A percentile compares a stretch with the other conserved stretches of the same genome.
phyloP scores from a whole-genome alignment of 78 protist genomes.

The Protostelium mycophagum region DNA sequence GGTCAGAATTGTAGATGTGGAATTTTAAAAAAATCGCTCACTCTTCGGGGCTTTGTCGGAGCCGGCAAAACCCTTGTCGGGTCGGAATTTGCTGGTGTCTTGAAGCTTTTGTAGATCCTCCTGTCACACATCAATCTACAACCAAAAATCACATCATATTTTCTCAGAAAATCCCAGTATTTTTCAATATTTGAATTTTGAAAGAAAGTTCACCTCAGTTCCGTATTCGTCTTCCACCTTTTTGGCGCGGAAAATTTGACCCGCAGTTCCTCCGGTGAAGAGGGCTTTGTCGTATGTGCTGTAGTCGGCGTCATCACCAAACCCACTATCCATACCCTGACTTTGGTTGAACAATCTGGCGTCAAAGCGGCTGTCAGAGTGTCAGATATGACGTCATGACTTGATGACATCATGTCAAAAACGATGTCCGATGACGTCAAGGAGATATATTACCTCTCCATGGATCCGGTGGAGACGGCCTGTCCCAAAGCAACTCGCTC shows the following conservation, averaged over 20 bases:
- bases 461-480: constrained; percentile 19
- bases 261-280: constrained; percentile 26
- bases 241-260: constrained; percentile 36
- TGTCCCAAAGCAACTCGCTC: constrained; percentile 90
- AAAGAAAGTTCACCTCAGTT: no score
- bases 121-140: no score
- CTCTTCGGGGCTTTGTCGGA: neutral
- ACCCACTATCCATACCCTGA: constrained; percentile 36
- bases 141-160: no score
- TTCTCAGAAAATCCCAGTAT: no score
- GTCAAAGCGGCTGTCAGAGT: constrained; percentile 79
- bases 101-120: neutral
- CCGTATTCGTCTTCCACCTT: constrained; percentile 15
- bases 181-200: no score
- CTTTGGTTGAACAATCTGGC: constrained; percentile 88
- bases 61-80: neutral
- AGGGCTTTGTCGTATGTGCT: constrained; percentile 37
- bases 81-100: neutral
- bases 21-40: no score
- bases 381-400: no score
- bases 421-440: no score
- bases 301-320: constrained; percentile 62
- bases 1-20: neutral
- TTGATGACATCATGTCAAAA: neutral
- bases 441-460: no score